Base-by-base conservation (phyloP, 352 stramenopile genomes). In the Globisporangium orthogonon region DNA sequence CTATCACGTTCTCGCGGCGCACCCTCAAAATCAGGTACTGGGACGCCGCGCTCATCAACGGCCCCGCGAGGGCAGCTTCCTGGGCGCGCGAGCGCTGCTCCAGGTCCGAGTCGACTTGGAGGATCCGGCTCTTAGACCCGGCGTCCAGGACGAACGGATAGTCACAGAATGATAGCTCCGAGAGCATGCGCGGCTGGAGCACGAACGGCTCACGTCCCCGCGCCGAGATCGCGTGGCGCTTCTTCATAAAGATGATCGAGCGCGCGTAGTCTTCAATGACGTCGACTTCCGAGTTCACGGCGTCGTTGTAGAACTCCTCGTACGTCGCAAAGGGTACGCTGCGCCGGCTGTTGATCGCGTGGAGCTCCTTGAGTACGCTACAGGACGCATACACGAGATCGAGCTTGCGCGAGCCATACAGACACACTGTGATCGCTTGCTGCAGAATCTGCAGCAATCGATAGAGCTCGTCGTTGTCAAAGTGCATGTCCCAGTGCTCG, bases 301-400 rank as follows among this genome's bases (percentile, higher is more conserved):
- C 83, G 39, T 92, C 83, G 54, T 92, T 92, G 57, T 92, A 92
- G 56, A 92, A 90, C 48, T 86, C 79, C 10, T 85, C 67, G 56
- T 87, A 90, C 2, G 63, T 70, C 6, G 76, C 76, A 65, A 90
- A 90, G 11, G 62, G 62, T 14, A 70, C 68, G 2, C 56, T 47
- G 29, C 78, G 69, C 18, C 68, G 53, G 29, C 61, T 43, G 48
- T 92, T 92, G 50, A 92, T 78, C 47, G 66, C 60, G 35, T 89
- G 71, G n/a, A 92, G 68, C 41, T 89, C 67, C 35, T 82, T 74
- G 17, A 92, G 48, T 5, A 92, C 71, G 7, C 74, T 68, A 35
- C 79, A 92, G 9, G 73, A 71, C 2, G 83, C 79, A 64, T 88
- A 92, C 35, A 90, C 78, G 14, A 88, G 66, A 43, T 92, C 83